Evolutionary conservation across 2,329 filamentous ascomycete genomes (phyloP), one percentile per base, ranked within the genome.

Genomic region (Tolypocladium tropicale): DNA sequence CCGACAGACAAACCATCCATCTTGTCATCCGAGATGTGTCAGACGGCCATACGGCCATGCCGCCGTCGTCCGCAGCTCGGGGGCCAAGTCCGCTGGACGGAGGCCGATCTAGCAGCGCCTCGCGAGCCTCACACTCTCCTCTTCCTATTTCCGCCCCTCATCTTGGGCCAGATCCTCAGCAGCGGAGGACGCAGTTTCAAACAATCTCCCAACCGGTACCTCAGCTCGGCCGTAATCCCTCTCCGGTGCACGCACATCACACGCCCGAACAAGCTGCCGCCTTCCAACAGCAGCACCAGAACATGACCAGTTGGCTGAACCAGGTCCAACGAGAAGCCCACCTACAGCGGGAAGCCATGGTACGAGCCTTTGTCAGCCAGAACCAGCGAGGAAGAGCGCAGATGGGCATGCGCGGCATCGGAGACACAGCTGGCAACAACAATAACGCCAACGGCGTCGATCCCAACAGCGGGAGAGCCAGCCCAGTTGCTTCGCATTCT

Each of bases 1-100:
- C 69, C 41, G 74, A 79, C 50, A 71, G 75, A 55, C 78, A 82
- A 58, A 79, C 77, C 1, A 73, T 82, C 21, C 79, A 82, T 61
- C 70, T 82, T 12, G 79, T 81, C 25, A 67, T 82, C 49, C 70
- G 78, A 60, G 77, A 75, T 51, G 51, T 63, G 10, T 56, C 60
- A 36, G 71, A 74, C 28, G 58, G 62, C 36, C 66, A 65, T 23
- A 57, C 67, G 21, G 54, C 67, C 11, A 65, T 63, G 21, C 64
- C n/a, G n/a, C n/a, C 65, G 46, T 56, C 62, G 21, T 53, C 58
- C 55, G 58, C 58, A 46, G 62, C 57, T 56, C 65, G 57, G 58
- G 67, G 60, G 57, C 65, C 59, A 37, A 72, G 62, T 59, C 68
- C 60, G 43, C 60, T 62, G 28, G 54, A 62, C 16, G 60, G 61